Conservation (phyloP, 257 asterid genomes). For the Nicotiana obtusifolia region DNA sequence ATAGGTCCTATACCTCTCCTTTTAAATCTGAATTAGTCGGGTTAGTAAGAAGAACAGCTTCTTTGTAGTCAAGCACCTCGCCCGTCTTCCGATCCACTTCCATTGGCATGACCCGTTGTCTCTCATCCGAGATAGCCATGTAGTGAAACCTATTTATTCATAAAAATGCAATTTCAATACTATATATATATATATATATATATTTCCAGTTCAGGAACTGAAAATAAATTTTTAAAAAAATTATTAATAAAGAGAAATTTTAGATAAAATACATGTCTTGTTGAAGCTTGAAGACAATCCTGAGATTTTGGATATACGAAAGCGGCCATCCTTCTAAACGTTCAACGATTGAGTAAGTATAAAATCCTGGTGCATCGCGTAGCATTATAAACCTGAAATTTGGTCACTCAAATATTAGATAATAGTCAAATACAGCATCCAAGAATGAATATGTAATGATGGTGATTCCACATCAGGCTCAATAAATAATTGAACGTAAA, state of each 20-base stretch:
- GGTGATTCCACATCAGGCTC: no score
- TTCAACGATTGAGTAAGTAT: slow-evolving; percentile 41
- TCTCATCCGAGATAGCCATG: slow-evolving; percentile 56
- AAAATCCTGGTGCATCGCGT: slow-evolving; percentile 42
- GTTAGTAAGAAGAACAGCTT: slow-evolving; percentile 48
- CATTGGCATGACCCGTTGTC: slow-evolving; percentile 55
- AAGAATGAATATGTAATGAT: no score
- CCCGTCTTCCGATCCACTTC: slow-evolving; percentile 31
- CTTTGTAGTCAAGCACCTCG: slow-evolving; percentile 33
- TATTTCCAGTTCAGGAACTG: no score
- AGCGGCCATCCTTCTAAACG: slow-evolving; percentile 37
- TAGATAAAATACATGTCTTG: slow-evolving; percentile 14
- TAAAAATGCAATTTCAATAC: background rate
- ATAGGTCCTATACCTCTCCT: slow-evolving; percentile 46
- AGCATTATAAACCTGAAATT: slow-evolving; percentile 34
- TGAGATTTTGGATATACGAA: slow-evolving; percentile 31
- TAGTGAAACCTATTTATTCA: slow-evolving; percentile 41
- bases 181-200: background rate
- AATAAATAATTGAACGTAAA: no score
- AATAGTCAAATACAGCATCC: no score
- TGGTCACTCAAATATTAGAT: background rate
- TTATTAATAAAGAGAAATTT: background rate
- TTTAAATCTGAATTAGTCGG: slow-evolving; percentile 32
- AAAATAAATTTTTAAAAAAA: no score
- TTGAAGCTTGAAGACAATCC: slow-evolving; percentile 44